phyloP scores from a whole-genome alignment of 352 stramenopile genomes.

The Phytophthora tubulina region DNA sequence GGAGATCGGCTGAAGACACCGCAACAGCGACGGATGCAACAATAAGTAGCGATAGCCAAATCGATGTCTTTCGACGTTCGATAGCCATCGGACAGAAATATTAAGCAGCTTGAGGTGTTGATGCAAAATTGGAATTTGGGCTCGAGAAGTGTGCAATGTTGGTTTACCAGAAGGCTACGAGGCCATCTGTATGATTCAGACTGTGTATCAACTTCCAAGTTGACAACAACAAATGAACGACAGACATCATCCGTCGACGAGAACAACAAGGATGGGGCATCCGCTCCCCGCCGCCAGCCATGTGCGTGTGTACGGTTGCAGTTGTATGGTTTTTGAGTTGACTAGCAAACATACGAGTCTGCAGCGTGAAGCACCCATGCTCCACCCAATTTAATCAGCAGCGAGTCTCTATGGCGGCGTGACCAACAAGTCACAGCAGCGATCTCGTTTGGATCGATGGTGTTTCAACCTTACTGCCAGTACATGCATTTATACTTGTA shows the following conservation, averaged over 20 bases:
- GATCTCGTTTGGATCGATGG: no score
- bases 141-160: background rate
- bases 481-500: no score
- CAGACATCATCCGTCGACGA: slow-evolving; percentile 15
- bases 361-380: background rate
- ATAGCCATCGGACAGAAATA: background rate
- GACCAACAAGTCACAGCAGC: no score
- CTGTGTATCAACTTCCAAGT: background rate
- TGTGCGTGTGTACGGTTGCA: slow-evolving; percentile 3
- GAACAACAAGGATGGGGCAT: slow-evolving; percentile 13
- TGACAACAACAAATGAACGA: slow-evolving; percentile 9
- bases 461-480: no score
- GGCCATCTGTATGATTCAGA: background rate
- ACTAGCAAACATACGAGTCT: slow-evolving; percentile 11
- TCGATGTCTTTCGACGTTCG: background rate
- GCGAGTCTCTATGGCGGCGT: no score
- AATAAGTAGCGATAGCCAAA: slow-evolving; percentile 9
- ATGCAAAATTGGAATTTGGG: background rate
- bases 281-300: background rate
- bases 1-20: slow-evolving; percentile 16
- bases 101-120: background rate
- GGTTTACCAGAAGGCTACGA: background rate
- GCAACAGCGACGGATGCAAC: background rate
- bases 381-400: background rate
- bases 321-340: slow-evolving; percentile 11